Conservation (phyloP, 164 flowering plant species). For the Piper betle region DNA sequence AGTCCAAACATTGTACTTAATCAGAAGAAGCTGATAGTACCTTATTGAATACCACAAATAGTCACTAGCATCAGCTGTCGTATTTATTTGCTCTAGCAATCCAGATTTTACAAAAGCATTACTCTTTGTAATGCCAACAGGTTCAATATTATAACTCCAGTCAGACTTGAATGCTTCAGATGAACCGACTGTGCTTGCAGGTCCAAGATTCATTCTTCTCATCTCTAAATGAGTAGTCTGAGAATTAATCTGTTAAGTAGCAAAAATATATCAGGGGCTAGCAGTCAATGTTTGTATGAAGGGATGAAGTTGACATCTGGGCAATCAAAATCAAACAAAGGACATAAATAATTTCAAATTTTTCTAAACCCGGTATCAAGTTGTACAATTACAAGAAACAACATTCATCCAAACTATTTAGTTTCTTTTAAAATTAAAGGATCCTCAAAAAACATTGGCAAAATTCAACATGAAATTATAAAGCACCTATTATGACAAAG, state of each 20-base stretch:
- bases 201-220: constrained; percentile 19
- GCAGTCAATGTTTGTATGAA: background rate
- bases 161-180: constrained; percentile 28
- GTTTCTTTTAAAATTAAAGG: no score
- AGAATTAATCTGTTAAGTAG: constrained; percentile 56
- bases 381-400: no score
- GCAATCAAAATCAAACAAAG: background rate
- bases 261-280: background rate
- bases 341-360: background rate
- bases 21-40: constrained; percentile 17
- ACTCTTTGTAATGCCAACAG: constrained; percentile 70
- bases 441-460: no score
- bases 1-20: background rate
- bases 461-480: no score
- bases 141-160: constrained; percentile 86
- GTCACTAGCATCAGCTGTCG: constrained; percentile 92
- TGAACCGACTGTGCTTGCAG: constrained; percentile 24
- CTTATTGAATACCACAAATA: constrained; percentile 95
- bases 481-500: no score
- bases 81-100: constrained; percentile 79
- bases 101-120: constrained; percentile 45
- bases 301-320: background rate
- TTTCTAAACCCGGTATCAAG: no score
- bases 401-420: no score
- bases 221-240: constrained; percentile 15